Evolutionary conservation across 164 flowering plant species (phyloP).

Genomic region (Umbellularia californica): DNA sequence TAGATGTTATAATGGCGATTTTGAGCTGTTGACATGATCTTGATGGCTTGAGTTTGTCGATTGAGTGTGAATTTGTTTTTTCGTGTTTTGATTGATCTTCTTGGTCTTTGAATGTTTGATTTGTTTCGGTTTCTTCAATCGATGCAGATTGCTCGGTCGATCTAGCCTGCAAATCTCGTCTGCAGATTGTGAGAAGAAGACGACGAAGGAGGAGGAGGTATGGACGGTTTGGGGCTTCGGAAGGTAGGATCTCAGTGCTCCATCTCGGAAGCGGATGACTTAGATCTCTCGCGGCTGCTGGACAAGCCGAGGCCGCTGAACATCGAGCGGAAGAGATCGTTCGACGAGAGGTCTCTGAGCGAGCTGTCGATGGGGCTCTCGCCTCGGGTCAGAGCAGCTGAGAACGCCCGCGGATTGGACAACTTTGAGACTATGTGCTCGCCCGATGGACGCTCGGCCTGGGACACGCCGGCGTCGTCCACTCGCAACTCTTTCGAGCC

Average conservation of each 20-base stretch:
- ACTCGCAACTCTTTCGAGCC: constrained; percentile 1
- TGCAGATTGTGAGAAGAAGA: background rate
- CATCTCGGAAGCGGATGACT: constrained; percentile 21
- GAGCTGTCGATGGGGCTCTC: constrained; percentile 17
- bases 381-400: constrained; percentile 3
- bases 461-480: background rate
- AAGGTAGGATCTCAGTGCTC: constrained; percentile 23
- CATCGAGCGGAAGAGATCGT: constrained; percentile 26
- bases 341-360: constrained; percentile 30
- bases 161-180: background rate
- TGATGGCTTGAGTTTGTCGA: background rate
- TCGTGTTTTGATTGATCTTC: background rate
- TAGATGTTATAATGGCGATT: background rate
- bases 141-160: background rate
- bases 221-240: constrained; percentile 9
- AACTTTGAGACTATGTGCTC: constrained; percentile 16
- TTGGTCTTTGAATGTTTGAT: background rate
- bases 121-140: no score
- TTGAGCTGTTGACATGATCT: background rate
- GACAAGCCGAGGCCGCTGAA: constrained; percentile 26
- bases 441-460: constrained; percentile 5
- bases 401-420: constrained; percentile 10
- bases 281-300: constrained; percentile 21
- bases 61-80: background rate
- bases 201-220: constrained; percentile 12